Conservation (phyloP, 768 basidiomycete species). For the Hypholoma fasciculare region DNA sequence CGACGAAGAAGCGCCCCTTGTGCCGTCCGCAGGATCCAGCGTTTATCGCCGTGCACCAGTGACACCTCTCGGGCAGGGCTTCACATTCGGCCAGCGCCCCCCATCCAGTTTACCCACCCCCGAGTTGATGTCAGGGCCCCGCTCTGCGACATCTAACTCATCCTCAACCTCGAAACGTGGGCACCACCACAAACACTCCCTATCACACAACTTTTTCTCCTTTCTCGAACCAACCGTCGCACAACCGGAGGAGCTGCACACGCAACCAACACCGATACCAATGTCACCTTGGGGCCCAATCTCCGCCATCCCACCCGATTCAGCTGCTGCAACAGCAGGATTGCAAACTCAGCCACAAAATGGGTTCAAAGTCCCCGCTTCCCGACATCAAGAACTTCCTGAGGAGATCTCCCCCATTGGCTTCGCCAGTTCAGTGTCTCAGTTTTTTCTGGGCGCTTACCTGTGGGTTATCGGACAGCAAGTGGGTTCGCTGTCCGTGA, state of each 20-base stretch:
- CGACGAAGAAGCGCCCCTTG: conserved; percentile 48
- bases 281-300: conserved; percentile 70
- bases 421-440: conserved; percentile 30
- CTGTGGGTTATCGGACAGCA: conserved; percentile 92
- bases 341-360: background rate
- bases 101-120: conserved; percentile 34
- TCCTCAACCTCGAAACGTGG: conserved; percentile 52
- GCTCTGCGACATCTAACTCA: conserved; percentile 12
- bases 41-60: conserved; percentile 32
- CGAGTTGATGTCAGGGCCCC: conserved; percentile 22
- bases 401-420: conserved; percentile 16
- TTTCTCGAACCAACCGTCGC: conserved; percentile 80
- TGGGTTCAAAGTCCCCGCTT: conserved; percentile 13
- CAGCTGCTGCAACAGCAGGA: conserved; percentile 14
- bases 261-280: conserved; percentile 60
- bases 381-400: background rate
- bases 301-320: conserved; percentile 36
- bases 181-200: conserved; percentile 91
- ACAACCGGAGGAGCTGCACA: conserved; percentile 42
- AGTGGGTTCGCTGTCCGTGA: conserved; percentile 81
- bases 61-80: conserved; percentile 50
- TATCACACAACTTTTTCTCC: conserved; percentile 94
- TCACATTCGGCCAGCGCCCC: conserved; percentile 65
- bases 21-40: conserved; percentile 44
- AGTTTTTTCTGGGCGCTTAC: conserved; percentile 68